Evolutionary conservation across 2,329 filamentous ascomycete species (phyloP), one percentile per base, ranked within the genome.

Genomic region (Hypoxylon sp.): DNA sequence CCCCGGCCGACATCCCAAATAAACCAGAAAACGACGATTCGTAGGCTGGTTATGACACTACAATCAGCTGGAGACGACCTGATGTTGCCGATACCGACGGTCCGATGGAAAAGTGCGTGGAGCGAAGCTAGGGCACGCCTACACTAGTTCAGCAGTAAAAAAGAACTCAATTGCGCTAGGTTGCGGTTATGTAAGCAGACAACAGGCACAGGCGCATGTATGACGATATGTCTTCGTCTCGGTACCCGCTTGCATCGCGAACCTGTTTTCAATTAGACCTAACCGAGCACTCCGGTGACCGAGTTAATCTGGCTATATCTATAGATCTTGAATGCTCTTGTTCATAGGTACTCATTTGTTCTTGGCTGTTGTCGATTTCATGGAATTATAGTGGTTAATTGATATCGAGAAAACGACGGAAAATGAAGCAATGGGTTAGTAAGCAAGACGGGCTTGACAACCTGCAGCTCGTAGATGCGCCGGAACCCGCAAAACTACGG

Each of bases 391-490:
- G 16, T 40, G 36, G 16, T 9, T 9, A 3, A 8, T 9, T 9
- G 2, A 8, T 8, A 40, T 40, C 7, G 11, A 8, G 16, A 40
- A 40, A 40, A 20, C 36, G 3, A 4, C 36, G 36, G 36, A 40
- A 40, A 90, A 32, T 32, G 46, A 30, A 18, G 8, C 46, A 20
- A 18, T 50, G 26, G 28, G 5, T 33, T 50, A 33, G 46, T 32
- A 20, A 28, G 16, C 46, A 50, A 12, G 6, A 50, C 14, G 22
- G 45, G 7, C 42, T 42, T 30, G 36, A 57, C n/a, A 42, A 32
- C 18, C 26, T 20, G 38, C 33, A n/a, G 12, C 44, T 28, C 26
- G 22, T 48, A 40, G 52, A 46, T 26, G 42, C 42, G 4, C 42
- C 42, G 14, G 24, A 46, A 9, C 42, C 42, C 11, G 6, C 42